Evolutionary conservation across 2,329 filamentous ascomycete species (phyloP).

Genomic region (Sphaerulina musiva): DNA sequence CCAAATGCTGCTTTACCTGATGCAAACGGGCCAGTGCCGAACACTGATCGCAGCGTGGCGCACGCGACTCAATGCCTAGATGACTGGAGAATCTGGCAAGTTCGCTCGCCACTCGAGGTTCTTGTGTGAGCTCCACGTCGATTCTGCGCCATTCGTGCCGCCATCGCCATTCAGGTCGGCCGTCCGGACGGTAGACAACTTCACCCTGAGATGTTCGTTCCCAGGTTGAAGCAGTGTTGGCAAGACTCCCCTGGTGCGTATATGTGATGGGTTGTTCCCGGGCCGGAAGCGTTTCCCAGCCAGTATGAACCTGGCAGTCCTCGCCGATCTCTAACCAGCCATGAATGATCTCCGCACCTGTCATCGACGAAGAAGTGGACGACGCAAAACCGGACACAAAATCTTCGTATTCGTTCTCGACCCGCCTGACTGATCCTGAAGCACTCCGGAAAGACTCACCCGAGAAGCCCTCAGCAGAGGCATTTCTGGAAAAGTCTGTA

Average conservation of each 20-base stretch:
- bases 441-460: background rate
- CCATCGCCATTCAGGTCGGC: conserved; percentile 11
- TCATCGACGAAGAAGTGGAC: background rate
- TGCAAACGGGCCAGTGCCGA: conserved; percentile 8
- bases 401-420: conserved; percentile 8
- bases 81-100: background rate
- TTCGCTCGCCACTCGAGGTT: background rate
- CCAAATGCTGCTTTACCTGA: conserved; percentile 8
- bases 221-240: conserved; percentile 1
- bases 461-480: background rate
- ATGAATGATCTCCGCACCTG: background rate
- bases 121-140: background rate
- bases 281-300: background rate
- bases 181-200: conserved; percentile 10
- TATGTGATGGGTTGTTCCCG: background rate
- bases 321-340: background rate
- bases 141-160: conserved; percentile 11
- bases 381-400: background rate
- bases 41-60: background rate
- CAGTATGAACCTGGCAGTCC: background rate
- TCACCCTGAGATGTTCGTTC: conserved; percentile 8
- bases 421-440: background rate
- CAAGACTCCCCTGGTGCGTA: background rate
- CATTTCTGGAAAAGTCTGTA: conserved; percentile 3
- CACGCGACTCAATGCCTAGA: background rate